These are phyloP conservation scores for Populus hybrid DNA, from an alignment of 441 rosid genomes.

Conservation along the genomic window DNA sequence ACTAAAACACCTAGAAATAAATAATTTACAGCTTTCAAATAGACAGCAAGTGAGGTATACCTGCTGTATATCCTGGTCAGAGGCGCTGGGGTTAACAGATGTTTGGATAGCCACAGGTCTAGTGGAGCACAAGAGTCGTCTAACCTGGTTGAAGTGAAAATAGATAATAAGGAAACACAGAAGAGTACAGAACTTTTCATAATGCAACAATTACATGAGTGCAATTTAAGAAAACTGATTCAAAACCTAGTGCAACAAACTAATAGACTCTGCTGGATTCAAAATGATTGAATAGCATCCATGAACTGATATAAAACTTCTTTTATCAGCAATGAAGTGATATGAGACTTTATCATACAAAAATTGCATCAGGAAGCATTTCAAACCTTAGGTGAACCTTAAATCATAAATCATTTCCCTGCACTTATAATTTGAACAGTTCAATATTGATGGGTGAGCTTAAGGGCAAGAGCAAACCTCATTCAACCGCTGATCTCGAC, in stretches of 20 bases:
- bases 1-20: neutral
- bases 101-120: constrained; percentile 88
- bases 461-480: constrained; percentile 53
- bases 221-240: neutral
- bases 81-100: constrained; percentile 68
- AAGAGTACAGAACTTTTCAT: constrained; percentile 9
- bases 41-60: constrained; percentile 33
- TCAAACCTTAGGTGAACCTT: neutral
- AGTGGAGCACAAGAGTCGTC: constrained; percentile 90
- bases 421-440: constrained; percentile 10
- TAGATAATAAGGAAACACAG: constrained; percentile 8
- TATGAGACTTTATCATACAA: neutral
- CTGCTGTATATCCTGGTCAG: constrained; percentile 99
- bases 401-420: constrained; percentile 4
- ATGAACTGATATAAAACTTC: neutral
- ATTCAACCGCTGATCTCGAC: constrained; percentile 93
- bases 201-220: neutral
- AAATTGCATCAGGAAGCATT: constrained; percentile 11
- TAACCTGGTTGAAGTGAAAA: constrained; percentile 54
- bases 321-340: neutral
- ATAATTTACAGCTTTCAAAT: neutral
- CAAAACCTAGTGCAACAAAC: neutral
- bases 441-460: constrained; percentile 7
- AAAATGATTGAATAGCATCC: neutral
- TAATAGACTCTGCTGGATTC: neutral